Conservation (phyloP, 371 early-diverging fungal genomes). For the Mucor mucedo region DNA sequence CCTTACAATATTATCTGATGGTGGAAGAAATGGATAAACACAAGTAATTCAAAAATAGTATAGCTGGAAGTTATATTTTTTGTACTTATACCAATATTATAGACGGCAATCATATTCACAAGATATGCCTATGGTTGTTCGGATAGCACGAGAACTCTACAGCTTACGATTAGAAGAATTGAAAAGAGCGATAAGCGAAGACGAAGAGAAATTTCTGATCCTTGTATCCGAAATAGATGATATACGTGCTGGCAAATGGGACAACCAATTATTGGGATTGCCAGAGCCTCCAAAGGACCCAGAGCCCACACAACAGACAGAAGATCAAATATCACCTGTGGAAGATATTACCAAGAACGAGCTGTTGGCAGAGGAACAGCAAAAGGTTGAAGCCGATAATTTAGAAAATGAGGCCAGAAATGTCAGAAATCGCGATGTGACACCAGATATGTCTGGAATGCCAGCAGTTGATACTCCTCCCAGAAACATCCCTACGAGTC, state of each 20-base stretch:
- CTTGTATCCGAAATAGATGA: constrained; percentile 63
- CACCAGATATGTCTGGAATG: background rate
- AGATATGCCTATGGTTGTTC: constrained; percentile 50
- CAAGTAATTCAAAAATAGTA: constrained; percentile 24
- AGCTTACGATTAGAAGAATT: constrained; percentile 59
- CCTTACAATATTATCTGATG: constrained; percentile 39
- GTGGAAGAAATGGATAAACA: constrained; percentile 35
- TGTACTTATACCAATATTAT: background rate
- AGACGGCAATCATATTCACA: constrained; percentile 10
- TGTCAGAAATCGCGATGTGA: background rate
- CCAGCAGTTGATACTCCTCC: too few species aligned
- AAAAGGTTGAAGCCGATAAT: constrained; percentile 9
- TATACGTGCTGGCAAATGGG: constrained; percentile 67
- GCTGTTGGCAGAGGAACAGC: background rate
- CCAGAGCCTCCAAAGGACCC: background rate
- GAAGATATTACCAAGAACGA: background rate
- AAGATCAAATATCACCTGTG: too few species aligned
- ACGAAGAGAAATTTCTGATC: constrained; percentile 56
- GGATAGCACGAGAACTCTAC: constrained; percentile 60
- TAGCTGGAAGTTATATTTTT: background rate
- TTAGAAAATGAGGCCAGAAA: constrained; percentile 7
- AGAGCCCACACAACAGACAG: background rate
- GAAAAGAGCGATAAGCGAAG: constrained; percentile 54
- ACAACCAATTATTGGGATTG: constrained; percentile 41
- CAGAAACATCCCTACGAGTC: too few species aligned